Evolutionary conservation across 2,329 filamentous ascomycete genomes (phyloP).

Genomic region (Exophiala bonariae): DNA sequence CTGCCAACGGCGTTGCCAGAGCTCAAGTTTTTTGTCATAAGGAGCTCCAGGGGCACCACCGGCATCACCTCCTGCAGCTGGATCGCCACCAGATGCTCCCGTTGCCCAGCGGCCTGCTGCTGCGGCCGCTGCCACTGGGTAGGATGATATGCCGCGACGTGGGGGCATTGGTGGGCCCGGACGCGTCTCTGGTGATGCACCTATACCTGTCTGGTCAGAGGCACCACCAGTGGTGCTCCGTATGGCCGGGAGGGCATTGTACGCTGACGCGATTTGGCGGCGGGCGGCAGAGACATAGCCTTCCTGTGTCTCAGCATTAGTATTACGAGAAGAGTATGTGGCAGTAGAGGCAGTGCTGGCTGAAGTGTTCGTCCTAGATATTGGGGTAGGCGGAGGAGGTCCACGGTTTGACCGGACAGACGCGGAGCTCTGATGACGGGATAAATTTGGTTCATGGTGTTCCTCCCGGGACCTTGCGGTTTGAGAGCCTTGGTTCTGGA

Average conservation of each 20-base stretch:
- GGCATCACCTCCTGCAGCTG: slow-evolving; percentile 20
- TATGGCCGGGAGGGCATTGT: slow-evolving; percentile 29
- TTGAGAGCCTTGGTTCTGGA: slow-evolving; percentile 22
- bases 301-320: slow-evolving; percentile 9
- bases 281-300: slow-evolving; percentile 28
- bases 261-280: slow-evolving; percentile 24
- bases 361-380: slow-evolving; percentile 20
- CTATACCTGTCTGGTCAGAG: slow-evolving; percentile 25
- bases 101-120: slow-evolving; percentile 34
- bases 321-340: slow-evolving; percentile 9
- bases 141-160: slow-evolving; percentile 28
- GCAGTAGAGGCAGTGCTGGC: slow-evolving; percentile 10
- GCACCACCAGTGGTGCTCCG: slow-evolving; percentile 26
- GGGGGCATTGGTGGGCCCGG: slow-evolving; percentile 33
- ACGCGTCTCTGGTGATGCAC: slow-evolving; percentile 21
- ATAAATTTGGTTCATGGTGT: slow-evolving; percentile 7
- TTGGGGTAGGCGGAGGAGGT: slow-evolving; percentile 21
- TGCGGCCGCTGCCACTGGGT: slow-evolving; percentile 32
- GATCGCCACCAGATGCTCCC: slow-evolving; percentile 20
- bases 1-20: slow-evolving; percentile 50
- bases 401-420: neutral
- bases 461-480: no score
- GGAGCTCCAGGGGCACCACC: slow-evolving; percentile 16
- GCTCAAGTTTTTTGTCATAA: slow-evolving; percentile 49
- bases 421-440: slow-evolving; percentile 4